Conservation (phyloP, 176 grass and related monocot species). For the Oryza brachyantha region DNA sequence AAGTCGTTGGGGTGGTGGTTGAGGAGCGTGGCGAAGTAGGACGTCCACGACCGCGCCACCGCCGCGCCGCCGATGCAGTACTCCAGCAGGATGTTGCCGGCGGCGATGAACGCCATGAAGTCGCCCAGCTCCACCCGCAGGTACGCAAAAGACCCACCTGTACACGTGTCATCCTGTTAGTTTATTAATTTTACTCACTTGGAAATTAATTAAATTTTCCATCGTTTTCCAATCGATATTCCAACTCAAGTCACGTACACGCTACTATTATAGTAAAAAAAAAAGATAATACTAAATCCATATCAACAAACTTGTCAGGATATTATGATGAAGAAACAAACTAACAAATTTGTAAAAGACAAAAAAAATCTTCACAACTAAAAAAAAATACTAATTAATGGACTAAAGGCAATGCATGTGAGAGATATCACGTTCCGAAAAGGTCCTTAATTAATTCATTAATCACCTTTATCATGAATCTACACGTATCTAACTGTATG, state of each 20-base stretch:
- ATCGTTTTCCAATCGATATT: too few species aligned
- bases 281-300: too few species aligned
- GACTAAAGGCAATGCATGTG: neutral
- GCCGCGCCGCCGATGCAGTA: constrained; percentile 66
- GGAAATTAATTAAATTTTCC: too few species aligned
- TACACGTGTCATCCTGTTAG: too few species aligned
- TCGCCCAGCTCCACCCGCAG: constrained; percentile 72
- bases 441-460: neutral
- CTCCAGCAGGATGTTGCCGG: constrained; percentile 78
- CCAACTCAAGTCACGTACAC: too few species aligned
- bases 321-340: too few species aligned
- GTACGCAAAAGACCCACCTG: constrained; percentile 77
- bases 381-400: neutral
- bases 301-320: neutral
- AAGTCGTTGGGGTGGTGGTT: constrained; percentile 66
- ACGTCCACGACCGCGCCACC: constrained; percentile 79
- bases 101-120: constrained; percentile 70
- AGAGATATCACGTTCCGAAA: neutral
- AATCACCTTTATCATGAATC: neutral
- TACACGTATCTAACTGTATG: too few species aligned
- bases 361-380: neutral
- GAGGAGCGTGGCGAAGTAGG: constrained; percentile 80
- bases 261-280: too few species aligned
- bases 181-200: too few species aligned
- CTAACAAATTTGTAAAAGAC: too few species aligned